A percentile compares a stretch with the other conserved stretches of the same genome.
Conservation (phyloP, 805 yeast species). For the Debaryomyces prosopidis region DNA sequence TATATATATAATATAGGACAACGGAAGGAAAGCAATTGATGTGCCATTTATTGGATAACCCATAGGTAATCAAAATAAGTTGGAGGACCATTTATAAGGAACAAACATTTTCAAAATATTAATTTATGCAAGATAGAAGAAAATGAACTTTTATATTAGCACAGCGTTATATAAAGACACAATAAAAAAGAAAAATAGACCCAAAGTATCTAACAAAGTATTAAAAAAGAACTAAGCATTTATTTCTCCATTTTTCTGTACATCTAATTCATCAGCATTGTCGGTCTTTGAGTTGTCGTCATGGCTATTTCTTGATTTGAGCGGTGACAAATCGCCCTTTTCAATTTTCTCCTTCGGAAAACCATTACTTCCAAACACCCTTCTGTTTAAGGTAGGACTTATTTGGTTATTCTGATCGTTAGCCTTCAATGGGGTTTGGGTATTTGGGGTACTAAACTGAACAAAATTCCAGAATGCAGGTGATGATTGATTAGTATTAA, state of each 20-base stretch:
- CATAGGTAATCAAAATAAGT: not conserved
- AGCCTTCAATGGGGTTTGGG: constrained; percentile 42
- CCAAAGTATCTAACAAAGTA: not conserved
- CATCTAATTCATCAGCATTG: not conserved
- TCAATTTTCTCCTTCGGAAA: constrained; percentile 13
- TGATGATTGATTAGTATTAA: constrained; percentile 57
- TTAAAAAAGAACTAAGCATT: not conserved
- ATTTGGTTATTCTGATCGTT: constrained; percentile 39
- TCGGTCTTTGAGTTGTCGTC: not conserved
- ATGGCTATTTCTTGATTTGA: constrained; percentile 10
- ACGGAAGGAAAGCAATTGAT: no score
- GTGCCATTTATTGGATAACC: no score
- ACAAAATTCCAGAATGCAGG: constrained; percentile 95
- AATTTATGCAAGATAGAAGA: no score
- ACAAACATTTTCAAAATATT: not conserved
- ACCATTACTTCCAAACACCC: constrained; percentile 13
- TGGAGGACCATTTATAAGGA: not conserved
- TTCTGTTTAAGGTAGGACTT: constrained; percentile 41
- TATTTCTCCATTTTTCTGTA: constrained; percentile 3
- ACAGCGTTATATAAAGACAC: not conserved
- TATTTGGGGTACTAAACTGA: constrained; percentile 60
- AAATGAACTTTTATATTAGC: not conserved
- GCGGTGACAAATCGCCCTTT: constrained; percentile 16
- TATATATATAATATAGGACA: no score
- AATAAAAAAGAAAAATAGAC: not conserved